phyloP scores from a whole-genome alignment of 768 basidiomycete genomes.

The Suillus plorans region DNA sequence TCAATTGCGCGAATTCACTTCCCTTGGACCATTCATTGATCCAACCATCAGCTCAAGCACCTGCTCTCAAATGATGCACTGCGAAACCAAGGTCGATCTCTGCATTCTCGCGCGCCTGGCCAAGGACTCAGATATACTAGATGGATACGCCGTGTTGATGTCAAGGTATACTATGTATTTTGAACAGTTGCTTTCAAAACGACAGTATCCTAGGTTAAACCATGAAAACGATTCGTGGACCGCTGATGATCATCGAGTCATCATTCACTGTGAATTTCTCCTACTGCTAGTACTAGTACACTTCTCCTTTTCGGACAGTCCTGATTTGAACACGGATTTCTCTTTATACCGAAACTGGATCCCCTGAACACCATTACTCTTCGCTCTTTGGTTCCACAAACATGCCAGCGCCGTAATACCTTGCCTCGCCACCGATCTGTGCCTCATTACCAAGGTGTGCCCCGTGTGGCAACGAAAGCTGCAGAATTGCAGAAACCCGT shows the following conservation, averaged over 20 bases:
- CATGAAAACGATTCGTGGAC: no score
- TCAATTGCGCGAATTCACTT: background rate
- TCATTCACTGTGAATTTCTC: background rate
- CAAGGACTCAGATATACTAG: no score
- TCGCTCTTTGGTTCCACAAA: background rate
- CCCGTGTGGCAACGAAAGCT: background rate
- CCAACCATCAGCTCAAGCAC: slow-evolving; percentile 58
- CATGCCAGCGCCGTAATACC: background rate
- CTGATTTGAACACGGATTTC: background rate
- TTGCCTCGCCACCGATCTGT: background rate
- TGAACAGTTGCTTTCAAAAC: background rate
- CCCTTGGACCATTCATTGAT: background rate
- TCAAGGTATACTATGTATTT: background rate
- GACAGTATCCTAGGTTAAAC: background rate
- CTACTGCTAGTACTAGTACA: background rate
- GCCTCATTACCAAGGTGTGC: background rate
- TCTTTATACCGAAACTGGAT: background rate
- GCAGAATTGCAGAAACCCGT: background rate
- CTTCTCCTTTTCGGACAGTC: background rate
- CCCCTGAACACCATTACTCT: background rate
- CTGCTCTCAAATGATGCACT: slow-evolving; percentile 78
- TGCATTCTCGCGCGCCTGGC: no score
- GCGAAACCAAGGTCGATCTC: slow-evolving; percentile 3
- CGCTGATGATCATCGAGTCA: background rate
- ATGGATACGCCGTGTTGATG: no score